A percentile compares a stretch with the other conserved stretches of the same genome.
phyloP scores from a whole-genome alignment of 805 yeast genomes.

The Komagataella mondaviorum region DNA sequence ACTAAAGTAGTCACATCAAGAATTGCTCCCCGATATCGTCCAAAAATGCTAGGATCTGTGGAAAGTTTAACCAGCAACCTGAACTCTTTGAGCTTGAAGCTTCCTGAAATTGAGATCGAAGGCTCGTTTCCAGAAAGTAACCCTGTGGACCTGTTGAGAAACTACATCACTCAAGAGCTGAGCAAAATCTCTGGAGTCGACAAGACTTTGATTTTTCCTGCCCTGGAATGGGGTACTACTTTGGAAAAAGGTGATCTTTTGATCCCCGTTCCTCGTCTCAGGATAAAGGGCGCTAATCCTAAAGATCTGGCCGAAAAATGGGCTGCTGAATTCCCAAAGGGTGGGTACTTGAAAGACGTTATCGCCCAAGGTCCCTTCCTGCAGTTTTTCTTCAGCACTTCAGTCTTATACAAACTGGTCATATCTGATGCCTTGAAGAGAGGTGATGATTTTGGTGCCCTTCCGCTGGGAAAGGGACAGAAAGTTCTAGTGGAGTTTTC shows the following conservation, averaged over 20 bases:
- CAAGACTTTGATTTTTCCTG: constrained; percentile 55
- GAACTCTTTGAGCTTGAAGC: constrained; percentile 11
- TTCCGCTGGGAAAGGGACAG: constrained; percentile 63
- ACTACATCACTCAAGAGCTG: constrained; percentile 74
- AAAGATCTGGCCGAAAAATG: constrained; percentile 63
- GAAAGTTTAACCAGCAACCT: constrained; percentile 13
- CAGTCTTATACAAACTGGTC: constrained; percentile 52
- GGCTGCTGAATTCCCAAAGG: constrained; percentile 66
- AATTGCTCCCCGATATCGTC: not conserved
- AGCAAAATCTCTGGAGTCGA: constrained; percentile 64
- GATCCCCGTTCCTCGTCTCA: constrained; percentile 81
- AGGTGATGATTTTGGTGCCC: constrained; percentile 53
- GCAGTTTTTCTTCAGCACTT: constrained; percentile 73
- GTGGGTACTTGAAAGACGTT: constrained; percentile 55
- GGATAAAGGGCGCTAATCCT: constrained; percentile 74
- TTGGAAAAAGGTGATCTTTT: constrained; percentile 87
- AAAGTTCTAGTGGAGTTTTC: constrained; percentile 78
- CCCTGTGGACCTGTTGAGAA: constrained; percentile 79
- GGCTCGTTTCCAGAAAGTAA: constrained; percentile 69
- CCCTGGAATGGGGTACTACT: constrained; percentile 78
- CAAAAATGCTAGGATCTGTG: constrained; percentile 12
- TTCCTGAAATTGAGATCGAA: constrained; percentile 28
- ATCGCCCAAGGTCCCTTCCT: constrained; percentile 81
- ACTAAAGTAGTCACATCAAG: not conserved
- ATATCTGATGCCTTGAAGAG: constrained; percentile 55